Conservation (phyloP, 1,284 basidiomycete genomes). For the Nidula niveotomentosa region DNA sequence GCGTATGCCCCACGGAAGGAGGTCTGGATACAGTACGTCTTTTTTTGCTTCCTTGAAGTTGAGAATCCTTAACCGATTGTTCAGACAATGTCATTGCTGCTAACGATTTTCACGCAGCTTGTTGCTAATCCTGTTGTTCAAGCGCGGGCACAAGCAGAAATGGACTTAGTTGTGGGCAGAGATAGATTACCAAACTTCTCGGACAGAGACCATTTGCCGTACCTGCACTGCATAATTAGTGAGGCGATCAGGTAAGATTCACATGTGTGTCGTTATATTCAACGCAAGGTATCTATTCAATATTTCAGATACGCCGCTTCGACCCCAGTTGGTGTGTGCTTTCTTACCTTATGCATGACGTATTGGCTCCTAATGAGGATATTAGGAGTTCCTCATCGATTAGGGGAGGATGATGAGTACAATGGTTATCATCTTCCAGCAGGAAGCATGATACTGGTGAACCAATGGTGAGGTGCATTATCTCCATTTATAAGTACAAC, state of each 20-base stretch:
- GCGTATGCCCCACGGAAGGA: conserved; percentile 22
- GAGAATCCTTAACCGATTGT: neutral
- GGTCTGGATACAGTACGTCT: conserved; percentile 43
- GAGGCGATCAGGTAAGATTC: conserved; percentile 36
- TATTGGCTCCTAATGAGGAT: conserved; percentile 1
- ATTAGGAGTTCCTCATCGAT: conserved; percentile 52
- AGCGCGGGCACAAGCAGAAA: conserved; percentile 57
- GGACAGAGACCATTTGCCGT: conserved; percentile 60
- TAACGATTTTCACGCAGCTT: conserved; percentile 55
- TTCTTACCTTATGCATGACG: neutral
- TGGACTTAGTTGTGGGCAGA: conserved; percentile 59
- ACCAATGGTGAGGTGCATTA: conserved; percentile 38
- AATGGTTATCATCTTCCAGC: conserved; percentile 54
- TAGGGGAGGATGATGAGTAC: conserved; percentile 51
- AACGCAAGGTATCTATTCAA: too few species aligned
- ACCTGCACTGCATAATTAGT: conserved; percentile 56
- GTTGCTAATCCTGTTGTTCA: conserved; percentile 47
- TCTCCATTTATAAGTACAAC: neutral
- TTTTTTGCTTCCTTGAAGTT: neutral
- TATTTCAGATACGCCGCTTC: conserved; percentile 58
- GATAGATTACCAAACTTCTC: conserved; percentile 60
- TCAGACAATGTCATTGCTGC: conserved; percentile 48
- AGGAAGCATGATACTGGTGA: conserved; percentile 47
- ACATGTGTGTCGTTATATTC: too few species aligned
- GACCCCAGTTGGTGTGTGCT: conserved; percentile 42